Conservation (phyloP, 768 basidiomycete genomes). For the Boletus tomentosulus region DNA sequence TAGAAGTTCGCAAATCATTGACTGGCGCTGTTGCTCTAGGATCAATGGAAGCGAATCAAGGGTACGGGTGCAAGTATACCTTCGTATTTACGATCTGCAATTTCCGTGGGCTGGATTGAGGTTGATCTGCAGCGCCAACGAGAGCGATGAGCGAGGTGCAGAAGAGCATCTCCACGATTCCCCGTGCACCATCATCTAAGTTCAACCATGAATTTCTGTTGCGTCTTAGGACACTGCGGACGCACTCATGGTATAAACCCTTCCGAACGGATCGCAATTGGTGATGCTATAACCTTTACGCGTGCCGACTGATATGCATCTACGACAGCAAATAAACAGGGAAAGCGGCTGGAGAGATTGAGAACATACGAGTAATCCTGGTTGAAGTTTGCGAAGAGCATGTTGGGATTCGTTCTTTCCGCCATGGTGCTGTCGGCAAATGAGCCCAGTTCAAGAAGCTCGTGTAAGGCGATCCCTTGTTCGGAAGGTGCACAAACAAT, state of each 20-base stretch:
- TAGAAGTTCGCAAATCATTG: conserved; percentile 96
- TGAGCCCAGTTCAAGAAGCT: neutral
- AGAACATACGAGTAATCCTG: conserved; percentile 86
- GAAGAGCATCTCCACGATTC: conserved; percentile 99
- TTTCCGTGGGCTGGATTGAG: conserved; percentile 85
- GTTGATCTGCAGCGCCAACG: conserved; percentile 93
- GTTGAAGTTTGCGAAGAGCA: conserved; percentile 94
- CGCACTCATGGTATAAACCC: conserved; percentile 93
- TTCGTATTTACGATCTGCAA: conserved; percentile 99
- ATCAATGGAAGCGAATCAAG: conserved; percentile 2
- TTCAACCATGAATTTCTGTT: neutral
- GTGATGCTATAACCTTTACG: conserved; percentile 95
- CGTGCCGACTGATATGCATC: conserved; percentile 92
- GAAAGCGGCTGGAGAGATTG: neutral
- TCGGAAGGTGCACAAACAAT: conserved; percentile 16
- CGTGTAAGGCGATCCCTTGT: neutral
- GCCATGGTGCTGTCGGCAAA: conserved; percentile 28
- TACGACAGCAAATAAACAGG: conserved; percentile 21
- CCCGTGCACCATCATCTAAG: conserved; percentile 86
- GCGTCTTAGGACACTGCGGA: conserved; percentile 13
- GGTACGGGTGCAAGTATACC: conserved; percentile 41
- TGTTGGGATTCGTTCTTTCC: conserved; percentile 42
- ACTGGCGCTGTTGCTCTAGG: conserved; percentile 66
- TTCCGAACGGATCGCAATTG: conserved; percentile 96
- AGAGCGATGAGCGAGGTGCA: conserved; percentile 97